Base-by-base conservation (phyloP, 345 rosid species). In the Syzygium oleosum region DNA sequence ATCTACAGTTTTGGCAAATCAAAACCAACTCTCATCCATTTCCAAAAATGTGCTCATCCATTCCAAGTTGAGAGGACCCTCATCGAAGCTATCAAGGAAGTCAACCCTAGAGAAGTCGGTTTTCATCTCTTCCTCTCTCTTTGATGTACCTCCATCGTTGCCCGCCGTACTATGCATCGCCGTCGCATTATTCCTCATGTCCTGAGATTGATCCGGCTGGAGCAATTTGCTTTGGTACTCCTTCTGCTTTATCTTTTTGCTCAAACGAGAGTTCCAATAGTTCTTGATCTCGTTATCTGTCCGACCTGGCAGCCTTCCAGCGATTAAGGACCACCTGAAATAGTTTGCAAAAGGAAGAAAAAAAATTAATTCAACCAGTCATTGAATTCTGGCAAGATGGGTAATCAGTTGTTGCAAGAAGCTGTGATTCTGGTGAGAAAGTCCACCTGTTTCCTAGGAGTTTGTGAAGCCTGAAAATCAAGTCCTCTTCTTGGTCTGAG, bases 281-380 rank as follows among this genome's bases (percentile, higher is more conserved):
- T 92, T 93, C 89, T 93, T 92, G 84, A 93, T 91, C 89, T 93
- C 93, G 63, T 92, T 94, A 68, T 94, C 94, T 0, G 94, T 94
- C 46, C 94, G 91, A 65, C 94, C 94, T 0, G 94, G 95, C 13
- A 94, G 80, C 87, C 95, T 92, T 73, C 93, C 94, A 7, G 94
- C 95, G 84, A 94, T 92, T 89, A 94, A 90, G 41, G 93, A 92
- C 95, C 95, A 94, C 90, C 94, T 94, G 83, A 78, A 86, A 31
- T 22, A 55, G 29, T 73, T 85, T 15, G 46, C 25, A 27, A 52
- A 14, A 25, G 53, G 19, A 59, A 43, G 46, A 52, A 27, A 78
- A 54, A 52, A 13, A 68, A 17, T 34, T 38, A 73, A 34, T 17
- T 21, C 87, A 52, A 84, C 59, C 86, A 2, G 34, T 29, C 86